Percentiles rank a stretch among this genome's conserved stretches.
Evolutionary conservation across 768 basidiomycete genomes (phyloP).

Genomic region (Xerocomellus intermedius): DNA sequence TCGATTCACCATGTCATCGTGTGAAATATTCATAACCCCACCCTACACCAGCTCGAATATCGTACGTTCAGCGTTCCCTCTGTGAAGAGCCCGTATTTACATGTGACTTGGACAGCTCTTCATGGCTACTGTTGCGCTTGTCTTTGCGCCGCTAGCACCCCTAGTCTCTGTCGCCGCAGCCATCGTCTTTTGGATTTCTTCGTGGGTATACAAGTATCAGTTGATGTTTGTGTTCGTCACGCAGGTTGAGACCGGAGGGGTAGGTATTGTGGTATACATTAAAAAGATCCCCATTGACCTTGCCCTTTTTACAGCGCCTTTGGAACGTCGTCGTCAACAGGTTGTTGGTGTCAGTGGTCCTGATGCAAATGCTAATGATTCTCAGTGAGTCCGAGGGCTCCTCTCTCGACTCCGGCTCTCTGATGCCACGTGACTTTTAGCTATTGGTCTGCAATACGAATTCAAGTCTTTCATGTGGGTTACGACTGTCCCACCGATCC

Average conservation of each 20-base stretch:
- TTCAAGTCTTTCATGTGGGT: constrained; percentile 78
- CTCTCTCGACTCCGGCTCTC: not conserved
- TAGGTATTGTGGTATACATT: constrained; percentile 38
- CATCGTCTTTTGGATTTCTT: constrained; percentile 83
- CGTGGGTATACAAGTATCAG: constrained; percentile 94
- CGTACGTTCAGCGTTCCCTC: constrained; percentile 34
- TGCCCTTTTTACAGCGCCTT: constrained; percentile 53
- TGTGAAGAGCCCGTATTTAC: constrained; percentile 3
- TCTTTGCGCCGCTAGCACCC: constrained; percentile 94
- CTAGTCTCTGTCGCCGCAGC: constrained; percentile 81
- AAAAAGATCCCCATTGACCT: not conserved
- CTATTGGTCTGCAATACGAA: constrained; percentile 79
- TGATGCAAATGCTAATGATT: constrained; percentile 88
- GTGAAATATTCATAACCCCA: not conserved
- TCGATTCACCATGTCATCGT: constrained; percentile 8
- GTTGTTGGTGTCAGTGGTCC: constrained; percentile 66
- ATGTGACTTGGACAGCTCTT: constrained; percentile 51
- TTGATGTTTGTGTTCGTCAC: constrained; percentile 92
- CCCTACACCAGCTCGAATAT: constrained; percentile 48
- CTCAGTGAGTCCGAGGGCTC: constrained; percentile 60
- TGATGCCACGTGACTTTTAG: constrained; percentile 37
- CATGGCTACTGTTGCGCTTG: constrained; percentile 89
- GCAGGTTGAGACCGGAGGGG: constrained; percentile 90
- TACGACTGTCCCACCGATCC: constrained; percentile 80
- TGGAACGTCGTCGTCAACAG: constrained; percentile 97